Conservation (phyloP, 1,284 basidiomycete species). For the Hemileia vastatrix region DNA sequence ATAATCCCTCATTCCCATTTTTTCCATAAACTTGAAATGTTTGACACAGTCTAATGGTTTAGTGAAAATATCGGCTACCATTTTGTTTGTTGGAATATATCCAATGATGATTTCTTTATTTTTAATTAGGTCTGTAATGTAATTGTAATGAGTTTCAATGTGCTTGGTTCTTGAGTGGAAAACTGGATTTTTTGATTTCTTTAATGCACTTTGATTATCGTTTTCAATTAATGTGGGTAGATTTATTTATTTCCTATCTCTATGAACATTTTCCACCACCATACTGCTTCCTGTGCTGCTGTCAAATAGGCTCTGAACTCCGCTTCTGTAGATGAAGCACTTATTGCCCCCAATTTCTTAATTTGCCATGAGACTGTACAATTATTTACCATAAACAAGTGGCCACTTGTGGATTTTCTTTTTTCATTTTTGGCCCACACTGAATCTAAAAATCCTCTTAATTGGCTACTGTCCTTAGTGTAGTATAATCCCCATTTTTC, state of each 20-base stretch:
- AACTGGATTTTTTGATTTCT: constrained; percentile 14
- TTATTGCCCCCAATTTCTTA: constrained; percentile 9
- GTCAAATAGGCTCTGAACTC: constrained; percentile 9
- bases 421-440: constrained; percentile 11
- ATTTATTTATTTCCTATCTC: background rate
- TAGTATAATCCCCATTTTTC: constrained; percentile 9
- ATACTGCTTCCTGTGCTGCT: constrained; percentile 8
- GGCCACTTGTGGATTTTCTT: background rate
- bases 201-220: constrained; percentile 11
- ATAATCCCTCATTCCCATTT: constrained; percentile 3
- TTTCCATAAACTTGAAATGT: constrained; percentile 7
- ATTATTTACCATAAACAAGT: background rate
- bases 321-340: constrained; percentile 11
- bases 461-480: background rate
- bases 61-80: constrained; percentile 13
- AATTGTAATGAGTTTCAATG: constrained; percentile 8
- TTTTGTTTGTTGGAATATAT: constrained; percentile 9
- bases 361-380: constrained; percentile 1
- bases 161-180: constrained; percentile 17
- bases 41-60: constrained; percentile 19
- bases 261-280: background rate
- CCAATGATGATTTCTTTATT: constrained; percentile 7
- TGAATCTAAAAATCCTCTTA: constrained; percentile 12
- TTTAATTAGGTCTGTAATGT: constrained; percentile 9
- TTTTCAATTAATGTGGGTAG: too few species aligned